phyloP scores from a whole-genome alignment of 2,329 filamentous ascomycete genomes.

The Hymenoscyphus repandus region DNA sequence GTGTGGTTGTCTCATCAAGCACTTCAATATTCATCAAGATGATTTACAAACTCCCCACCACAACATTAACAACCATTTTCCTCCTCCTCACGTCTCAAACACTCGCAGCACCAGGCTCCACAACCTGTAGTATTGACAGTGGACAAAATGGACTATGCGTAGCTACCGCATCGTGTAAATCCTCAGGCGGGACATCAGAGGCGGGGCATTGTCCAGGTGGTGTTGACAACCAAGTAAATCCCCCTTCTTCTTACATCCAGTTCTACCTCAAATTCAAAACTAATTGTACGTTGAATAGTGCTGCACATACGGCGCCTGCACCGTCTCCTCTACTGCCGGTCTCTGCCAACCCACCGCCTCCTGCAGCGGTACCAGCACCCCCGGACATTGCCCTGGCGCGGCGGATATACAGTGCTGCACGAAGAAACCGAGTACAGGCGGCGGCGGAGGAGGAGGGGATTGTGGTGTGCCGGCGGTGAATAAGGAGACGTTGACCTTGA shows the following conservation, averaged over 20 bases:
- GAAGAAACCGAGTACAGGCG: background rate
- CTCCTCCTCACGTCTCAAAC: background rate
- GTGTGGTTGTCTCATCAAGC: background rate
- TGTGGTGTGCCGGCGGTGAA: slow-evolving; percentile 1
- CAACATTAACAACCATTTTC: background rate
- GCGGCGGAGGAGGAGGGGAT: background rate
- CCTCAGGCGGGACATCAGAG: background rate
- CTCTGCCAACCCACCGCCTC: background rate
- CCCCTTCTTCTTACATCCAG: background rate
- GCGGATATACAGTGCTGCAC: slow-evolving; percentile 4
- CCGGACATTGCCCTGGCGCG: background rate
- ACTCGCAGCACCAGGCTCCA: background rate
- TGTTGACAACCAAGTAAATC: slow-evolving; percentile 1
- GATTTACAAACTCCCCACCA: background rate
- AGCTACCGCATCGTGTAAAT: slow-evolving; percentile 1
- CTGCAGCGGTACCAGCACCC: background rate
- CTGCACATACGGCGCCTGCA: slow-evolving; percentile 7
- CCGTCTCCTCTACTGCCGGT: background rate
- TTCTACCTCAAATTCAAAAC: background rate
- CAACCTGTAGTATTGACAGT: background rate
- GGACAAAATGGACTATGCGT: slow-evolving; percentile 1
- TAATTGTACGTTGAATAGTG: background rate
- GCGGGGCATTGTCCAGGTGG: slow-evolving; percentile 5
- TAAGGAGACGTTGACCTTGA: slow-evolving; percentile 1
- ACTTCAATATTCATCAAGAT: background rate